Evolutionary conservation across 805 yeast species (phyloP), one percentile per base, ranked within the genome.

Genomic region (Candida wancherniae): DNA sequence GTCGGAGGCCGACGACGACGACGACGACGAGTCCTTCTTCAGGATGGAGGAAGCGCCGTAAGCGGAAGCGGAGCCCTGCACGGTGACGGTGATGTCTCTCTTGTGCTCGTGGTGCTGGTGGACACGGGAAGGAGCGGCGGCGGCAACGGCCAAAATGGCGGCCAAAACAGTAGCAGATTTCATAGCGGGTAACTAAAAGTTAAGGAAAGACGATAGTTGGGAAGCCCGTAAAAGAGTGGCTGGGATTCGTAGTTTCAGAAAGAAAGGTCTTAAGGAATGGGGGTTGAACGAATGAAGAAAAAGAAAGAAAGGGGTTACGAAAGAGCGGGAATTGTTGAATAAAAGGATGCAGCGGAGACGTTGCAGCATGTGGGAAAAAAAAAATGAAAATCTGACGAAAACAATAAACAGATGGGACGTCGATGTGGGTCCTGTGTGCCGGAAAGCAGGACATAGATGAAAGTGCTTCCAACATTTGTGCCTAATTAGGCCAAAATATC

Each of bases 41-140:
- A 18, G 29, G 15, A 30, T 17, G 13, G 17, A 11, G 25, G 31
- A 27, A 8, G 24, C 5, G 22, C 19, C 14, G 10, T 25, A 7
- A 8, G 21, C 26, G 15, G 26, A 5, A 17, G 26, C 18, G 4
- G 24, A 10, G 20, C 22, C 11, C 8, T 10, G 8, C 14, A 58
- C 63, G 29, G 61, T 47, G 32, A 55, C 47, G 37, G 69, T 60
- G 28, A 55, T 63, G 27, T 48, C 66, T 53, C 68, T 60, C 51
- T 60, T 57, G 26, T 58, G 55, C 35, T 61, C 66, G 40, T 60
- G 69, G 37, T 55, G 53, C 42, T 57, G 61, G 35, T 44, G 50
- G 13, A 29, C 36, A 15, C 36, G 35, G 34, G 44, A 34, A 14
- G 38, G 40, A 22, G 45, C 42, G 9, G 41, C 41, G 30, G 48